Base-by-base conservation (phyloP, 371 early-diverging fungal genomes). In the Basidiobolus meristosporus region DNA sequence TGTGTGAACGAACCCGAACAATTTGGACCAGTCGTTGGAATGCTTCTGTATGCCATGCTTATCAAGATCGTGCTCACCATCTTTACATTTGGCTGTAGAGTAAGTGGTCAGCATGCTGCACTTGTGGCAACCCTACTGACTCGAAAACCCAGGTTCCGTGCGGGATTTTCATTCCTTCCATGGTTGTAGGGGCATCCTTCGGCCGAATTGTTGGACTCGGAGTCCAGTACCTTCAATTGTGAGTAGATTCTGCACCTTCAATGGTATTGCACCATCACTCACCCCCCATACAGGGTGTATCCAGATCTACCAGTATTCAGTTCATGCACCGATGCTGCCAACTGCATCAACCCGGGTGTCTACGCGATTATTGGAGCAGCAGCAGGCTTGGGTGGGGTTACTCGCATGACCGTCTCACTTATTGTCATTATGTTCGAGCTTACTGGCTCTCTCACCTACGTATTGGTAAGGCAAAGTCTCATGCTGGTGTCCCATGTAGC, bases 361-460 rank as follows among this genome's bases (percentile, higher is more conserved):
- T 95, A 95, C 53, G 89, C 96, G 0, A 70, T 92, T 57, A 82
- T 92, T 2, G 96, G 92, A 7, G 90, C 90, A 1, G 89, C 89
- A 1, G 89, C 90, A 3, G 66, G 77, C 22, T 54, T 92, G 41
- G 77, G 81, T 2, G 91, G 96, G 4, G 79, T 84, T 1, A 91
- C 96, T 0, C 70, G 90, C 43, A 89, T 88, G 55, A 90, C 92
- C 59, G 84, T 91, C 3, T 88, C 90, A 0, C 57, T 92, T 6
- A 83, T 80, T 21, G 87, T 91, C 28, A 87, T 91, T 47, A 80
- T 92, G 77, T 85, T 91, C 59, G 96, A 95, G 56, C 59, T 95
- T 26, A 92, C 96, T 0, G 88, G 88, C 23, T 77, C 85, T 1
- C 54, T 90, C 14, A 77, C 77, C 9, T 88, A 87, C 43, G 62